Evolutionary conservation across 192 early-diverging fungal genomes (phyloP), one percentile per base, ranked within the genome.

Genomic region (Coemansia furcata): DNA sequence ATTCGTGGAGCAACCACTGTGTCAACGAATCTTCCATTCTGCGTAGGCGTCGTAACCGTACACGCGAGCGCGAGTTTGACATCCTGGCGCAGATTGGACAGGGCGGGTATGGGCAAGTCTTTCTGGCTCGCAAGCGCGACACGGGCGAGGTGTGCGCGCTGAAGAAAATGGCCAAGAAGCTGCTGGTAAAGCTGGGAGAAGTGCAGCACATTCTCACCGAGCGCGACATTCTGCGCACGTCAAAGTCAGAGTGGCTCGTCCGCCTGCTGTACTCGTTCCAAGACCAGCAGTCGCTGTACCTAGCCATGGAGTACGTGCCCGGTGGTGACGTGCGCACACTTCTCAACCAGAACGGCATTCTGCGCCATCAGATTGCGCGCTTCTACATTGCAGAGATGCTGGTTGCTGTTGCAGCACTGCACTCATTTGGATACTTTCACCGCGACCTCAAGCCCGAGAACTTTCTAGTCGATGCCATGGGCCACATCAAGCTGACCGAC

Each of bases 371-470:
- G 4, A 86, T 90, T 70, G 93, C 92, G 12, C 85, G 86, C 40
- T 97, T 96, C 71, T 98, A 98, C 72, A 84, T 94, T 43, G 93
- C 93, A 3, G 96, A 98, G 83, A 90, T 92, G 76, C 77, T 89
- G 26, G 73, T 92, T 23, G 89, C 90, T 10, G 91, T 98, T 10
- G 82, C 89, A 23, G 91, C 87, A 37, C 77, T 83, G 38, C 80
- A 83, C 50, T 71, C 71, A 1, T 78, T 83, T 65, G 80, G 80
- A 1, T 83, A 78, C 68, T 83, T 78, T 39, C 81, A 83, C 38
- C 76, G 81, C 36, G 81, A 83, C 63, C 70, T 83, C 57, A 83
- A 83, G 62, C 81, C 81, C 0, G 81, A 83, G 35, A 83, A 83
- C 68, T 83, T 83, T 66, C 59, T 83, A 11, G 81, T 83, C 8